Percentiles rank a stretch among this genome's conserved stretches.
Evolutionary conservation across 2,329 filamentous ascomycete species (phyloP).

Genomic region (Lasiodiplodia gonubiensis): DNA sequence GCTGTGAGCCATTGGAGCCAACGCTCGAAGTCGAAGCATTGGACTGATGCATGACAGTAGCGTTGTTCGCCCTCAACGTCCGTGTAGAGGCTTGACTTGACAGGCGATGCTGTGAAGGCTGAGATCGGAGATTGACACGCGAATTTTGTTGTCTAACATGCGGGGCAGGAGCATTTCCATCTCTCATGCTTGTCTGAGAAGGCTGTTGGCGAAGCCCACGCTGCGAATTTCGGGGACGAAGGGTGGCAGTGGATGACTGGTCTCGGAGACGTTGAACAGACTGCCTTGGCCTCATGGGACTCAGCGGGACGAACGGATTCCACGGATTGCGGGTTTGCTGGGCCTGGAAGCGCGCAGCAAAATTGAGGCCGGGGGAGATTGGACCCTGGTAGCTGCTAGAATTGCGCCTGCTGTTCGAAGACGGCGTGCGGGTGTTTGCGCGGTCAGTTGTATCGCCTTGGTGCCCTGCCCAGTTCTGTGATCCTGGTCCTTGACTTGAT

Average conservation of each 20-base stretch:
- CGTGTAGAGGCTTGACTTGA: conserved; percentile 44
- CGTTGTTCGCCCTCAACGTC: conserved; percentile 43
- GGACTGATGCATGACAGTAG: conserved; percentile 33
- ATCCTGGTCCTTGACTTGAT: background rate
- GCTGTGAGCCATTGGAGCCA: conserved; percentile 34
- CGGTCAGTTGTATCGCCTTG: conserved; percentile 6
- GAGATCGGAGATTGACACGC: conserved; percentile 43
- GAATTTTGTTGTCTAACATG: conserved; percentile 44
- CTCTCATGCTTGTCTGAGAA: conserved; percentile 39
- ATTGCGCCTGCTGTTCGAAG: conserved; percentile 20
- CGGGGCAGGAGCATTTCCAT: conserved; percentile 36
- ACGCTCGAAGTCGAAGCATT: conserved; percentile 30
- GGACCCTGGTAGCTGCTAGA: conserved; percentile 24
- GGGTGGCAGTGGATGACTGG: conserved; percentile 47
- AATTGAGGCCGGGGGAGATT: conserved; percentile 37
- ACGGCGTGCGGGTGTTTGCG: conserved; percentile 17
- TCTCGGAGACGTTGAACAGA: conserved; percentile 43
- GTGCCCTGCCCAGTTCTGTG: background rate
- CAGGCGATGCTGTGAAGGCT: conserved; percentile 44
- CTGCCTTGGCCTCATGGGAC: conserved; percentile 39
- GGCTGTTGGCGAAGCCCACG: conserved; percentile 33
- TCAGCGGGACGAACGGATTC: conserved; percentile 43
- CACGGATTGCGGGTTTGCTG: conserved; percentile 44
- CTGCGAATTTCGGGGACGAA: conserved; percentile 43
- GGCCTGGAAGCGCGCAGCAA: conserved; percentile 41